These are phyloP conservation scores for Kazachstania kunashirensis DNA, from an alignment of 805 yeast species.

Conservation along the genomic window DNA sequence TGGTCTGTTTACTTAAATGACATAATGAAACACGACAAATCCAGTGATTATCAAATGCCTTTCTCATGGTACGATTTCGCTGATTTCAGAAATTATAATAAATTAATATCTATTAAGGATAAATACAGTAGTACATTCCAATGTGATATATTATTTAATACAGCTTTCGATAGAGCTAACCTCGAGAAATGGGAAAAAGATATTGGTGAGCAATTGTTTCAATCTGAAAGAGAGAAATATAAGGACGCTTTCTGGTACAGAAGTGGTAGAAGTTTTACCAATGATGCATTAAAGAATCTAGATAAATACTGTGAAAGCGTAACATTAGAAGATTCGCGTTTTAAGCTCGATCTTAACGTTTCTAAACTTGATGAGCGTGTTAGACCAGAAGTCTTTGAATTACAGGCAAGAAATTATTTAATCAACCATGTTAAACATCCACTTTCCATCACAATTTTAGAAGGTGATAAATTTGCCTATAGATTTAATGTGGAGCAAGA, in stretches of 20 bases:
- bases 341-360: conserved; percentile 11
- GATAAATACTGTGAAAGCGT: conserved; percentile 1
- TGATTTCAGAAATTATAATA: conserved; percentile 35
- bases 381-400: conserved; percentile 27
- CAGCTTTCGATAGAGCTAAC: conserved; percentile 10
- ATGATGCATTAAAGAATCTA: background rate
- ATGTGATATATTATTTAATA: conserved; percentile 17
- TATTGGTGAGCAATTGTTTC: conserved; percentile 14
- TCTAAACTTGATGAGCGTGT: conserved; percentile 12
- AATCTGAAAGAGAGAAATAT: conserved; percentile 15
- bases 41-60: conserved; percentile 23
- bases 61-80: conserved; percentile 56
- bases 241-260: conserved; percentile 13
- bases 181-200: conserved; percentile 14
- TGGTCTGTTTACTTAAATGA: conserved; percentile 40
- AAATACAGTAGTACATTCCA: conserved; percentile 7
- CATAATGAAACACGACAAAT: conserved; percentile 13
- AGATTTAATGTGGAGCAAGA: conserved; percentile 11
- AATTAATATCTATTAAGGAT: conserved; percentile 22
- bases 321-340: background rate
- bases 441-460: conserved; percentile 20
- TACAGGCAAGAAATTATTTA: conserved; percentile 23
- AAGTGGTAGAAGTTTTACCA: conserved; percentile 3
- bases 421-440: conserved; percentile 16
- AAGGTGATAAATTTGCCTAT: conserved; percentile 13